A percentile compares a stretch with the other conserved stretches of the same genome.
phyloP scores from a whole-genome alignment of 129 eudicot genomes.

The Flaveria ramosissima region DNA sequence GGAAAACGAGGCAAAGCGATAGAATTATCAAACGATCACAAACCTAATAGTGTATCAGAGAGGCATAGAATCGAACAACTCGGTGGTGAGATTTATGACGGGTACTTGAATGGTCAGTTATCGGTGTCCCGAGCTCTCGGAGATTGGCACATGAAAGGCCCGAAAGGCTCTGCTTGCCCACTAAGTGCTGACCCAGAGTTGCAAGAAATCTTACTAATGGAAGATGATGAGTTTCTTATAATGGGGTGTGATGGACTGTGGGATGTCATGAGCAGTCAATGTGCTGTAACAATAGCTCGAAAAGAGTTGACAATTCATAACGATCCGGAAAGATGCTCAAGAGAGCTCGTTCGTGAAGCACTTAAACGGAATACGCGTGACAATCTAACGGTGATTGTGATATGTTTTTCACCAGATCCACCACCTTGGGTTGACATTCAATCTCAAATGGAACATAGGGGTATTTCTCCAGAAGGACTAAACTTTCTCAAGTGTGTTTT shows the following conservation, averaged over 20 bases:
- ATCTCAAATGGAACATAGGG: slow-evolving; percentile 46
- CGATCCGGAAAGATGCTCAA: slow-evolving; percentile 76
- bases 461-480: slow-evolving; percentile 76
- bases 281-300: slow-evolving; percentile 75
- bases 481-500: slow-evolving; percentile 64
- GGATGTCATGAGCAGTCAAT: slow-evolving; percentile 96
- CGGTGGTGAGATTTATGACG: slow-evolving; percentile 82
- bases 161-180: slow-evolving; percentile 72
- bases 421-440: slow-evolving; percentile 74
- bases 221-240: slow-evolving; percentile 77
- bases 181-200: slow-evolving; percentile 77
- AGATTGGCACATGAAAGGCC: slow-evolving; percentile 93
- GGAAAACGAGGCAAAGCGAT: slow-evolving; percentile 84
- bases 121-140: slow-evolving; percentile 91
- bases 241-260: slow-evolving; percentile 91
- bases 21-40: slow-evolving; percentile 89
- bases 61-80: slow-evolving; percentile 69
- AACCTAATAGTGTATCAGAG: slow-evolving; percentile 67
- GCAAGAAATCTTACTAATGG: slow-evolving; percentile 51
- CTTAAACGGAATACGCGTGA: slow-evolving; percentile 69
- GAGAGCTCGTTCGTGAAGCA: slow-evolving; percentile 84
- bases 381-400: slow-evolving; percentile 67
- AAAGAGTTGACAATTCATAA: slow-evolving; percentile 78
- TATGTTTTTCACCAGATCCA: slow-evolving; percentile 78
- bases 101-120: slow-evolving; percentile 78